Evolutionary conservation across 306 rosid species (phyloP).

Genomic region (Prosopis cineraria): DNA sequence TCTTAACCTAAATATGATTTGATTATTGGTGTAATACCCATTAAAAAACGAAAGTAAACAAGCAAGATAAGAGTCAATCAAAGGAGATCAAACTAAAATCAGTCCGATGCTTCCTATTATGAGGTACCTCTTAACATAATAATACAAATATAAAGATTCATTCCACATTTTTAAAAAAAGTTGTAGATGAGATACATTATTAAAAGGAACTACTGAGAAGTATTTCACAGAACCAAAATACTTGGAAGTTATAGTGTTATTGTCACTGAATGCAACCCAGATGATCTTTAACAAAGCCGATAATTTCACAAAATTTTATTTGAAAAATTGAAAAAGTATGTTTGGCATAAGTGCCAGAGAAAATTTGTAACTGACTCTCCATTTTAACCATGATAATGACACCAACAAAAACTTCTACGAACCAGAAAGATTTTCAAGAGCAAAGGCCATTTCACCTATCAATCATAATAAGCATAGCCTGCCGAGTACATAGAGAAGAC

Average conservation of each 20-base stretch:
- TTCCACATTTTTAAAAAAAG: neutral
- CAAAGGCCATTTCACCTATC: conserved; percentile 58
- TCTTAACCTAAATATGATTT: neutral
- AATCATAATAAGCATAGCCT: conserved; percentile 81
- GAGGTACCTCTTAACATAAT: neutral
- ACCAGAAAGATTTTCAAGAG: neutral
- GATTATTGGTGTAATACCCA: neutral
- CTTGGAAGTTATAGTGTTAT: neutral
- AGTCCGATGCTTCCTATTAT: neutral
- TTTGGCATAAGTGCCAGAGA: neutral
- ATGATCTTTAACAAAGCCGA: neutral
- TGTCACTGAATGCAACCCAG: neutral
- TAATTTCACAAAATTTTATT: neutral
- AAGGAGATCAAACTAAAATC: conserved; percentile 4
- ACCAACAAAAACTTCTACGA: neutral
- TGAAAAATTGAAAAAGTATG: neutral
- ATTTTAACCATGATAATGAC: neutral
- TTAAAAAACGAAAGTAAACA: neutral
- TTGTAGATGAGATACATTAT: neutral
- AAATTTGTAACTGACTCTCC: neutral
- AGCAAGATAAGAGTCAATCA: neutral
- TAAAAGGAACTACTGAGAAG: conserved; percentile 4
- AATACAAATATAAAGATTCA: conserved; percentile 1
- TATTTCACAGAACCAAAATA: conserved; percentile 21
- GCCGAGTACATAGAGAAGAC: conserved; percentile 56